A percentile compares a stretch with the other conserved stretches of the same genome.
These are phyloP conservation scores for Tolypocladium endophyticum DNA, from an alignment of 2,329 filamentous ascomycete genomes.

Conservation along the genomic window DNA sequence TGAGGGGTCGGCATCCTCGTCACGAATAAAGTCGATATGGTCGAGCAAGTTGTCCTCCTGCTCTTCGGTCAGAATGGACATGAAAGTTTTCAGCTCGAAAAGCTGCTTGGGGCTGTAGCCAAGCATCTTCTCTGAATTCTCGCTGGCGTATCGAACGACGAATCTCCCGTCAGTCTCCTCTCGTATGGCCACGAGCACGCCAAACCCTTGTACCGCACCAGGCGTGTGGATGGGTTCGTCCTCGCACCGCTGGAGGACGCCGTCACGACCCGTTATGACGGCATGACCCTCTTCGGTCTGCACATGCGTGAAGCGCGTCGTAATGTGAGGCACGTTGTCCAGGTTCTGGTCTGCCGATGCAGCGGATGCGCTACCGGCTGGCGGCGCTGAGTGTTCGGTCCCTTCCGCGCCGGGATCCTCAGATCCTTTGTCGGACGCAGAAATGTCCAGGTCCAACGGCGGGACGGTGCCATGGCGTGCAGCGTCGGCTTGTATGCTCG, in stretches of 20 bases:
- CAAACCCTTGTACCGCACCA: slow-evolving; percentile 72
- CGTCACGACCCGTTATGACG: slow-evolving; percentile 70
- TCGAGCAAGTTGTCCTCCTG: slow-evolving; percentile 76
- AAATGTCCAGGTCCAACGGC: slow-evolving; percentile 23
- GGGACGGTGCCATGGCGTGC: slow-evolving; percentile 23
- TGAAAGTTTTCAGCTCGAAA: slow-evolving; percentile 64
- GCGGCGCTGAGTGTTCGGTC: neutral
- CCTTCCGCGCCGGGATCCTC: slow-evolving; percentile 15
- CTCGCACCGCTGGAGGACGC: slow-evolving; percentile 68
- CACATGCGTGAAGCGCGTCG: slow-evolving; percentile 68
- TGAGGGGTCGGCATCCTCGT: slow-evolving; percentile 67
- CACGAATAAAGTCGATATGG: slow-evolving; percentile 78
- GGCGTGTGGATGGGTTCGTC: slow-evolving; percentile 87
- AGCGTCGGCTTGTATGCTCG: slow-evolving; percentile 34
- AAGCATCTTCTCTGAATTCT: slow-evolving; percentile 67
- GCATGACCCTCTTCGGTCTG: slow-evolving; percentile 69
- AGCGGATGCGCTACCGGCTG: slow-evolving; percentile 6
- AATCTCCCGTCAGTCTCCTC: slow-evolving; percentile 61
- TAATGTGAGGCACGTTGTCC: slow-evolving; percentile 41
- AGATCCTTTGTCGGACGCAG: slow-evolving; percentile 19
- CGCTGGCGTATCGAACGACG: slow-evolving; percentile 63
- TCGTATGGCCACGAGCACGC: slow-evolving; percentile 62
- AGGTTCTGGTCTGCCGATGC: slow-evolving; percentile 12
- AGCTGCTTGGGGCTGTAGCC: slow-evolving; percentile 69
- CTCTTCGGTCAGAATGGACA: slow-evolving; percentile 75